Evolutionary conservation across 495 filamentous ascomycete genomes (phyloP), one percentile per base, ranked within the genome.

Genomic region (Penicillium simplicissimum): DNA sequence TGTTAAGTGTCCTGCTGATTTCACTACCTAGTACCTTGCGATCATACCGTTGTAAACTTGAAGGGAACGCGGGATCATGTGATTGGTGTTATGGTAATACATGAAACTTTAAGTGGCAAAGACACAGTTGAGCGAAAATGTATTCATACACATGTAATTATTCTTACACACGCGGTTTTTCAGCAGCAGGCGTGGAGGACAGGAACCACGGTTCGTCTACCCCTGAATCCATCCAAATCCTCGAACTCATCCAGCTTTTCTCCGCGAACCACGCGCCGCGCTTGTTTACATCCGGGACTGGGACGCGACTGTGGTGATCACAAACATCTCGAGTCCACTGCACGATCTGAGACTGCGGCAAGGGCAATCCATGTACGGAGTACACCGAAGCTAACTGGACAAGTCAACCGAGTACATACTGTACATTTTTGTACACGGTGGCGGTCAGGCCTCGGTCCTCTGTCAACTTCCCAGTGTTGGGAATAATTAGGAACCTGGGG

Each of bases 141-240:
- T 8, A n/a, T 52, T 4, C n/a, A 17, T 52, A 52, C 48, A 33
- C 8, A 9, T 52, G 48, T 52, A 52, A 10, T 19, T 43, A 5
- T 6, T 8, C 28, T 1, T 23, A 45, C 15, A 23, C 8, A 5
- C 6, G 14, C 42, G 7, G 25, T 8, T 11, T 9, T 13, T 52
- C 28, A 31, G 6, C 2, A 31, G 15, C 48, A 33, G 48, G 35
- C 37, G 52, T 63, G 19, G 19, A 51, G 34, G 57, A 47, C 48
- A 54, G 52, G 66, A 73, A 70, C 73, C 75, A 67, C 69, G 75
- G 75, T 75, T 73, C 71, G 62, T 67, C 64, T 71, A 74, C 73
- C 75, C 63, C 63, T 66, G 68, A 70, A 65, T 62, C 60, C 59
- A 52, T 37, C 42, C 45, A 45, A 23, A 45, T 13, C 2, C 14